Base-by-base conservation (phyloP, 495 filamentous ascomycete species). In the Hypoxylon cercidicola region DNA sequence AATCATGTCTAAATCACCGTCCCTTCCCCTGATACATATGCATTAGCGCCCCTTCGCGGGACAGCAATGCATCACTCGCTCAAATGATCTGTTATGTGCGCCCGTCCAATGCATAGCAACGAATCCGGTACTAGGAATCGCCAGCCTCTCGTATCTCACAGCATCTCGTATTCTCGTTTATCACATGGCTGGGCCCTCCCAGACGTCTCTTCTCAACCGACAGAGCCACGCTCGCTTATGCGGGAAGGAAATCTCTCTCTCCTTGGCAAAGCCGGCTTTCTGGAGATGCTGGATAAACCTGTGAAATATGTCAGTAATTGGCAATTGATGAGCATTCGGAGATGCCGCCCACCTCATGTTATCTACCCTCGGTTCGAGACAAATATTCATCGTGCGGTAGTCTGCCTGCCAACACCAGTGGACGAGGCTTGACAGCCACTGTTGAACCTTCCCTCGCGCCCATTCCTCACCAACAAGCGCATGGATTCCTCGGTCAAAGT, bases 211-310 rank as follows among this genome's bases (percentile, higher is more conserved):
- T 68, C 84, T 82, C 45, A 97, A 84, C 74, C 89, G 90, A 81
- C 97, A 90, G 64, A 96, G 81, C 64, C 93, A 94, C 2, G 92
- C 85, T 73, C 96, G 93, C 76, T 98, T 99, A 74, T 98, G 93
- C 15, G 94, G 90, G 68, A 99, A 95, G 12, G 87, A 84, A 37
- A 98, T 82, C 72, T 97, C 91, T 51, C 85, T 88, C 74, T 98
- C 92, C 72, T 95, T 97, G 53, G 89, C 86, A 70, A 97, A 99
- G 3, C 95, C 95, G 2, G 82, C 81, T 15, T 88, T 71, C 57
- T 89, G 80, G 7, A 93, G 81, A 67, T 97, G 94, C 8, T 82
- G 78, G 51, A 94, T 89, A 37, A 98, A 87, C 66, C 94, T 97
- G 39, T 23, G 53, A n/a, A 11, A 64, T 43, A n/a, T 11, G 46